Conservation (phyloP, 345 rosid species). For the Dimocarpus longan region DNA sequence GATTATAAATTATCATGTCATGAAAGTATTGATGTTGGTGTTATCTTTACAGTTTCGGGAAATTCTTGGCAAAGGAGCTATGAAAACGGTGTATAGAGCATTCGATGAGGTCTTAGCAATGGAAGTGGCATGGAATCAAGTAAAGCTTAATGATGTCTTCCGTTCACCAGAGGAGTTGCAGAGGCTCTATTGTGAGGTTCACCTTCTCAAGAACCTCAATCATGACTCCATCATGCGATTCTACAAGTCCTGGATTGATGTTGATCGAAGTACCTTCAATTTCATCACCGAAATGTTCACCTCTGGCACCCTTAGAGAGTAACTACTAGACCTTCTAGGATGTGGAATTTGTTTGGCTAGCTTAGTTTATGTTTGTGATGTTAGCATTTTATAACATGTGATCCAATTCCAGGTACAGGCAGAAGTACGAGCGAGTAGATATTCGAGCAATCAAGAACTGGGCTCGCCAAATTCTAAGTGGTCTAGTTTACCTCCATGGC, state of each 20-base stretch:
- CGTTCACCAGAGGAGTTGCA: constrained; percentile 81
- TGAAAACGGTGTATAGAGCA: constrained; percentile 92
- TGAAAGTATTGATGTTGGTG: neutral
- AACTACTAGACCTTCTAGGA: constrained; percentile 16
- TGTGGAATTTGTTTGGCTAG: neutral
- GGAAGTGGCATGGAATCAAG: constrained; percentile 99
- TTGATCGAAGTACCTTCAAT: constrained; percentile 73
- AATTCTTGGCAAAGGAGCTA: constrained; percentile 89
- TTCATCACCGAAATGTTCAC: constrained; percentile 95
- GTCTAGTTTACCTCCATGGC: constrained; percentile 71
- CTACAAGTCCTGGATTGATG: constrained; percentile 79
- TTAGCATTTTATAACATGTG: constrained; percentile 7
- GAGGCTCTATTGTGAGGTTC: constrained; percentile 89
- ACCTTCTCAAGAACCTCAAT: constrained; percentile 77
- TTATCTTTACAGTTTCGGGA: constrained; percentile 60
- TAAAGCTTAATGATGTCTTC: constrained; percentile 68
- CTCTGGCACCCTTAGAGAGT: constrained; percentile 92
- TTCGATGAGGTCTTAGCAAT: constrained; percentile 82
- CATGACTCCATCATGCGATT: constrained; percentile 76
- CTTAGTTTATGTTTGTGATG: neutral
- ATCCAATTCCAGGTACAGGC: constrained; percentile 57
- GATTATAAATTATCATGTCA: neutral
- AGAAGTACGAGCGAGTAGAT: constrained; percentile 59
- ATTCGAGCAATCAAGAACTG: constrained; percentile 83
- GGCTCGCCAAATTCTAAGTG: constrained; percentile 83